phyloP scores from a whole-genome alignment of 352 stramenopile genomes.

The Saprolegnia parasitica region DNA sequence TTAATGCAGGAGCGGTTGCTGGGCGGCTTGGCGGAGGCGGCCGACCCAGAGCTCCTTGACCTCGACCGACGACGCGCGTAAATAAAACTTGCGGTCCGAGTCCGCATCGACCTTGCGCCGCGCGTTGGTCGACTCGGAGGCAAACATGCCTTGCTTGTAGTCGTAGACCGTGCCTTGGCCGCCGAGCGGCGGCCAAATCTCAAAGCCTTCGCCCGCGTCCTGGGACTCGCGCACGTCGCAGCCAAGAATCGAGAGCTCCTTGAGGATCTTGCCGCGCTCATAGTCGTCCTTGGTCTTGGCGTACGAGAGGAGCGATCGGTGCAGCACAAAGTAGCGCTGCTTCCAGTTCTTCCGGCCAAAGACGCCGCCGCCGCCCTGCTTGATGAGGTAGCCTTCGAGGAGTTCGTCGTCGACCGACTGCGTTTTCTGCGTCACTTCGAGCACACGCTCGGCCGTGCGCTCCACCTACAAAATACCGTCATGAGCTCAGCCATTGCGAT shows the following conservation, averaged over 20 bases:
- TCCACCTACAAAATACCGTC: slow-evolving; percentile 25
- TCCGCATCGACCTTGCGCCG: slow-evolving; percentile 66
- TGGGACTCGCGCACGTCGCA: slow-evolving; percentile 66
- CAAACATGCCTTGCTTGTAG: slow-evolving; percentile 63
- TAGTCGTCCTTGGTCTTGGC: slow-evolving; percentile 85
- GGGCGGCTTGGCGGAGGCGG: slow-evolving; percentile 41
- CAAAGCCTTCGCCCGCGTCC: slow-evolving; percentile 76
- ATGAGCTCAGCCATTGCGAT: too few relatives aligned
- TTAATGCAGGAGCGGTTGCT: not conserved
- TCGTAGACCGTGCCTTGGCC: slow-evolving; percentile 65
- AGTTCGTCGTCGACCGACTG: slow-evolving; percentile 40
- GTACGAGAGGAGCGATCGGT: slow-evolving; percentile 64
- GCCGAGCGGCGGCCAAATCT: slow-evolving; percentile 58
- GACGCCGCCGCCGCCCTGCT: slow-evolving; percentile 72
- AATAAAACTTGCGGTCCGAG: slow-evolving; percentile 71
- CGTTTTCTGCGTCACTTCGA: slow-evolving; percentile 67
- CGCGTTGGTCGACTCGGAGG: slow-evolving; percentile 63
- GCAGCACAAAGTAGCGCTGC: slow-evolving; percentile 83
- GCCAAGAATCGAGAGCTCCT: slow-evolving; percentile 70
- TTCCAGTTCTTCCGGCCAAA: slow-evolving; percentile 85
- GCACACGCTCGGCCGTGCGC: slow-evolving; percentile 52
- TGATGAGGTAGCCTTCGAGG: slow-evolving; percentile 82
- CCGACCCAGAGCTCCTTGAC: slow-evolving; percentile 79
- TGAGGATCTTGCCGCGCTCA: slow-evolving; percentile 81
- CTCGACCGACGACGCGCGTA: slow-evolving; percentile 78